Base-by-base conservation (phyloP, 2,329 filamentous ascomycete genomes). In the Calonectria honghensis region DNA sequence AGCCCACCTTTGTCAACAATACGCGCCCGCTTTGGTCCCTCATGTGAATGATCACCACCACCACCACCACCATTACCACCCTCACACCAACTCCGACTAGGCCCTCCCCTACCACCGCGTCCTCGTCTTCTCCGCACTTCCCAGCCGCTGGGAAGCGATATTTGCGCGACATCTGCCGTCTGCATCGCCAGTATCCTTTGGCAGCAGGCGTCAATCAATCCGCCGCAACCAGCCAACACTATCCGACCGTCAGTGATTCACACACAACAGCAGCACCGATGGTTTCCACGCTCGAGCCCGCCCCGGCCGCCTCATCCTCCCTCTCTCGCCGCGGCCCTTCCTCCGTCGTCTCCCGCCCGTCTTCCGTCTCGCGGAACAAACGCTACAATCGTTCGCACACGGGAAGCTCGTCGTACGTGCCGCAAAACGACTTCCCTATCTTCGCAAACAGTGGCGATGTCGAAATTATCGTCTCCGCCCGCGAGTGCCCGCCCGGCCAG, bases 371-470 rank as follows among this genome's bases (percentile, higher is more conserved):
- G 32, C 89, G 93, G 77, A 84, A 85, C 50, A 94, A 94, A 84
- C 93, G 95, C 79, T 94, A 96, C 81, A 93, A 94, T 83, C 93
- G 95, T 76, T 97, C 95, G 63, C 94, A 97, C 83, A 92, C 94
- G 80, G 95, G 95, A 73, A 93, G 93, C 75, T 87, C 89, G 41
- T 90, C 91, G 24, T 93, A 93, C 81, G 86, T 92, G 31, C 91
- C 94, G 52, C 94, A 94, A 82, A 98, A 98, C 83, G 96, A 98
- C 84, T 98, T 98, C 80, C 96, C 96, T 29, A 88, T 97, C 82
- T 98, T 98, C 85, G 93, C 93, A 65, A 93, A 96, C 80, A 96
- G 94, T 48, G 96, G 96, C 82, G 96, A 98, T 85, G 95, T 98
- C 81, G 96, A 98, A 86, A 96, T 98, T 76, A 83, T 96, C 70